These are phyloP conservation scores for Globisporangium yorkense DNA, from an alignment of 352 stramenopile genomes.

Conservation along the genomic window DNA sequence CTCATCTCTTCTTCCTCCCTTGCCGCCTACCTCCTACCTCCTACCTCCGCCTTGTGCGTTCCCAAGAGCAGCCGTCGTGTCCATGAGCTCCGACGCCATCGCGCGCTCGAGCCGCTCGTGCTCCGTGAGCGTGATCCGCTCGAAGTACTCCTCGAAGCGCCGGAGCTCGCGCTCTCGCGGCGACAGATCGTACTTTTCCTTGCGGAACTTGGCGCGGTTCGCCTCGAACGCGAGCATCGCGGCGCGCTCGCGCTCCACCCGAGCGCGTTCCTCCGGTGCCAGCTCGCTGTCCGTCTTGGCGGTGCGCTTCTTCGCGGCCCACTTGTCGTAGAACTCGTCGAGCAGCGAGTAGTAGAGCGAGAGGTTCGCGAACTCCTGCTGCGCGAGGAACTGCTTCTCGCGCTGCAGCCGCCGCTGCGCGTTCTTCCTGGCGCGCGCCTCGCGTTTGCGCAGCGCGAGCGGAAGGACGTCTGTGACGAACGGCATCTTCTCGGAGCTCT, in stretches of 20 bases:
- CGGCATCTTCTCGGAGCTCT: constrained; percentile 53
- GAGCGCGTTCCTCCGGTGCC: constrained; percentile 17
- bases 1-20: not conserved
- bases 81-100: constrained; percentile 14
- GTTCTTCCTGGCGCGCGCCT: constrained; percentile 31
- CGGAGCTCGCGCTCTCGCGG: constrained; percentile 30
- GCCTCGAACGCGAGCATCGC: constrained; percentile 31
- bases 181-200: constrained; percentile 55
- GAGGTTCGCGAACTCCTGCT: constrained; percentile 40
- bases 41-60: not conserved
- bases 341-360: constrained; percentile 51
- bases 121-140: constrained; percentile 51
- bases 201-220: constrained; percentile 36
- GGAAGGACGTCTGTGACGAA: constrained; percentile 42
- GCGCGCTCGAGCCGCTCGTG: constrained; percentile 36
- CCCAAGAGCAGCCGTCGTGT: not conserved
- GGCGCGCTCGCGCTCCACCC: constrained; percentile 28
- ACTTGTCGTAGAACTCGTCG: constrained; percentile 65
- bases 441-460: constrained; percentile 27
- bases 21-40: not conserved
- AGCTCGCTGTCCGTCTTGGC: constrained; percentile 26
- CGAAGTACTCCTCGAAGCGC: constrained; percentile 41
- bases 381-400: constrained; percentile 37
- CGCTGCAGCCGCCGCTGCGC: constrained; percentile 24
- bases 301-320: constrained; percentile 33